These are phyloP conservation scores for Cyanidium caldarium DNA, from an alignment of 23 red algal species.

Conservation along the genomic window DNA sequence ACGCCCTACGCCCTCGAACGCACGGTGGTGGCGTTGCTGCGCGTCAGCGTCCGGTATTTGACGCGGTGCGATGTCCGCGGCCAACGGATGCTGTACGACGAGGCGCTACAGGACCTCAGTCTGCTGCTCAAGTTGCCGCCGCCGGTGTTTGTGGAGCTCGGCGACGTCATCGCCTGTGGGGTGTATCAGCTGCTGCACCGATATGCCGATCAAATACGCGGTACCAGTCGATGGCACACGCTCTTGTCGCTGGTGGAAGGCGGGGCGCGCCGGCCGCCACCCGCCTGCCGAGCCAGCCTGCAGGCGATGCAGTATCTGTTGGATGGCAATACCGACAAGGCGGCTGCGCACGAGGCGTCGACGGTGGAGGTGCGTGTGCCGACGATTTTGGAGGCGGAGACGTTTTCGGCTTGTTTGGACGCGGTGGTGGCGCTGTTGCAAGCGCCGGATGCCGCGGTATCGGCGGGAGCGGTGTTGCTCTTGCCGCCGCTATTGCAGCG, in stretches of 20 bases:
- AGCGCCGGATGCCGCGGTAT: not conserved
- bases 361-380: not conserved
- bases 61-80: conserved; percentile 22
- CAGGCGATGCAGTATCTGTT: conserved; percentile 30
- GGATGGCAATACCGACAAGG: conserved; percentile 5
- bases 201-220: conserved; percentile 30
- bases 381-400: not conserved
- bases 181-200: conserved; percentile 43
- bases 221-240: conserved; percentile 56
- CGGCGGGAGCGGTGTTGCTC: not conserved
- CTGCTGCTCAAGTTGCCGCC: conserved; percentile 47
- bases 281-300: conserved; percentile 29
- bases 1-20: conserved; percentile 41
- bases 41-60: conserved; percentile 38
- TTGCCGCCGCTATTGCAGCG: no score
- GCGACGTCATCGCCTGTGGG: conserved; percentile 36
- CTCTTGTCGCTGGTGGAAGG: conserved; percentile 1
- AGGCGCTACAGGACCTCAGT: conserved; percentile 46
- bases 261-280: not conserved
- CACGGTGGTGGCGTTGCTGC: conserved; percentile 52
- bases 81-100: not conserved
- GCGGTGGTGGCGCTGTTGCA: conserved; percentile 31
- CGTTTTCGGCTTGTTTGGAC: conserved; percentile 53
- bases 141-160: conserved; percentile 23
- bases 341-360: not conserved